A percentile compares a stretch with the other conserved stretches of the same genome.
Conservation (phyloP, 1,284 basidiomycete genomes). For the Heterobasidion occidentale region DNA sequence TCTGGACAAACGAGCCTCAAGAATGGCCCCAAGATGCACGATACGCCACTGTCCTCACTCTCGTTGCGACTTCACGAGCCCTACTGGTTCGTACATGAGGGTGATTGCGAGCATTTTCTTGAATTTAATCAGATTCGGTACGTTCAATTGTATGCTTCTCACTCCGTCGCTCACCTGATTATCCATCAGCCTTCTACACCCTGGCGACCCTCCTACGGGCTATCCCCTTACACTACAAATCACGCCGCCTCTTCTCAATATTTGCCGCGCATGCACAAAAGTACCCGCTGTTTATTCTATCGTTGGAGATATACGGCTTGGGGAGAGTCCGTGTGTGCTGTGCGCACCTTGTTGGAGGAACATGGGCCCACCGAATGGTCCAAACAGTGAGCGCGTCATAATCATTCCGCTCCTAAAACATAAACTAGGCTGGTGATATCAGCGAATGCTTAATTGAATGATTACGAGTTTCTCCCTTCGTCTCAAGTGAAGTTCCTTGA, state of each 20-base stretch:
- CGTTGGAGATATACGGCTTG: slow-evolving; percentile 60
- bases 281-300: slow-evolving; percentile 62
- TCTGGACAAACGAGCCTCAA: slow-evolving; percentile 20
- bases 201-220: slow-evolving; percentile 41
- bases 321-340: slow-evolving; percentile 67
- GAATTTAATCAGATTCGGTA: slow-evolving; percentile 69
- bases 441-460: too few relatives aligned
- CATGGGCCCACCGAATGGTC: slow-evolving; percentile 48
- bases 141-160: slow-evolving; percentile 9
- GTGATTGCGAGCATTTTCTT: slow-evolving; percentile 74
- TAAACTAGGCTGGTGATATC: slow-evolving; percentile 25
- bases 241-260: slow-evolving; percentile 48
- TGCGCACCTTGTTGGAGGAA: slow-evolving; percentile 66
- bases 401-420: slow-evolving; percentile 46
- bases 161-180: slow-evolving; percentile 1
- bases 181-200: slow-evolving; percentile 42
- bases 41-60: slow-evolving; percentile 44
- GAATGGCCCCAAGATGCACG: slow-evolving; percentile 38
- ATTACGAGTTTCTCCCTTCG: too few relatives aligned
- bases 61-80: slow-evolving; percentile 59
- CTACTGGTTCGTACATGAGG: slow-evolving; percentile 74
- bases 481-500: too few relatives aligned
- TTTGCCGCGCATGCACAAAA: slow-evolving; percentile 61
- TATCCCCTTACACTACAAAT: slow-evolving; percentile 64
- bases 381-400: slow-evolving; percentile 28